Evolutionary conservation across 2,329 filamentous ascomycete species (phyloP).

Genomic region (Fusarium setosum): DNA sequence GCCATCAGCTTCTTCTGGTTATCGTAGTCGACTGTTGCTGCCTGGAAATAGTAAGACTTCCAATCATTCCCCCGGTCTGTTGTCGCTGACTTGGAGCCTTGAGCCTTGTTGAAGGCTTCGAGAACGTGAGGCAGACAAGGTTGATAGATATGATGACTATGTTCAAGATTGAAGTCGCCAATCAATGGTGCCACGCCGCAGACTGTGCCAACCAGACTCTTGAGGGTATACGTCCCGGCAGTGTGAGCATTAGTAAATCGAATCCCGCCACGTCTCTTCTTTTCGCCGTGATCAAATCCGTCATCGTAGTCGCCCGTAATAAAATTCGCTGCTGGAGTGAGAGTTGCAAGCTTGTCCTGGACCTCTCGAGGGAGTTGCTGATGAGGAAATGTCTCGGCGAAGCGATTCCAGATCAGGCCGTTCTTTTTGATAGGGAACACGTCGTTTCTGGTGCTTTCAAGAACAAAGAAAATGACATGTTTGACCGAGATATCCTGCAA

Average conservation of each 20-base stretch:
- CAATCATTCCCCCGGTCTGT: constrained; percentile 40
- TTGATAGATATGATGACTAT: constrained; percentile 55
- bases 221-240: constrained; percentile 56
- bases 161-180: constrained; percentile 56
- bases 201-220: constrained; percentile 54
- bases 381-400: constrained; percentile 47
- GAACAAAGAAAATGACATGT: constrained; percentile 56
- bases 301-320: constrained; percentile 51
- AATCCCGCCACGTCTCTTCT: constrained; percentile 50
- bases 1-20: constrained; percentile 47
- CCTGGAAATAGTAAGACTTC: constrained; percentile 49
- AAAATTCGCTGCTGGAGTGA: constrained; percentile 48
- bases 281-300: constrained; percentile 42
- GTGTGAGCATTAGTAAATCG: constrained; percentile 55
- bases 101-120: constrained; percentile 46
- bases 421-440: constrained; percentile 57
- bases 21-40: constrained; percentile 48
- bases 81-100: constrained; percentile 7
- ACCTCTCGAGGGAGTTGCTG: constrained; percentile 48
- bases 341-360: constrained; percentile 38
- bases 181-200: constrained; percentile 56
- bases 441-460: constrained; percentile 58
- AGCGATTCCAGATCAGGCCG: constrained; percentile 51
- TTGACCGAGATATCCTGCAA: constrained; percentile 51
- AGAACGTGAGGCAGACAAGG: constrained; percentile 57